A percentile compares a stretch with the other conserved stretches of the same genome.
Evolutionary conservation across 2,329 filamentous ascomycete genomes (phyloP).

Genomic region (Tolypocladium sp.): DNA sequence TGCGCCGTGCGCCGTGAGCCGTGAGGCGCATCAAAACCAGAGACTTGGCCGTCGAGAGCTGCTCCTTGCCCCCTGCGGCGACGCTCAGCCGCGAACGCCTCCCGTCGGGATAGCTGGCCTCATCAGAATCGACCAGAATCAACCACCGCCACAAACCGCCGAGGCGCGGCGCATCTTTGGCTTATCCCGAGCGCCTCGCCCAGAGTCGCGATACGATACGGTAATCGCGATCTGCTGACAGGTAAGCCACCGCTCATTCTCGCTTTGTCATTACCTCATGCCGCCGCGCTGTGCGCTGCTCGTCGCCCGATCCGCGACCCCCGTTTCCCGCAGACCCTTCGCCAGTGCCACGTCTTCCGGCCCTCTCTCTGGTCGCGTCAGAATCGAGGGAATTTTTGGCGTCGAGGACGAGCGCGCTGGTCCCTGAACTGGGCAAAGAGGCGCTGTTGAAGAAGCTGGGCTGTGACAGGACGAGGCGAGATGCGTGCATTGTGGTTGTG

Average conservation of each 20-base stretch:
- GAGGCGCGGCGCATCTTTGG: background rate
- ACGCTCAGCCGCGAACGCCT: background rate
- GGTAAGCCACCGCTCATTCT: background rate
- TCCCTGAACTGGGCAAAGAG: background rate
- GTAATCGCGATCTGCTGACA: background rate
- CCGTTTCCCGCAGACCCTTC: background rate
- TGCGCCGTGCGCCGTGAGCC: background rate
- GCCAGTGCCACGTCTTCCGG: background rate
- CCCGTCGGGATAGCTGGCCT: background rate
- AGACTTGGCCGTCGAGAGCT: background rate
- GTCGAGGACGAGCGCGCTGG: background rate
- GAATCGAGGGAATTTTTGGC: background rate
- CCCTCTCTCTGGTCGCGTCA: background rate
- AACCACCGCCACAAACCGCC: background rate
- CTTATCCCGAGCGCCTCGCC: background rate
- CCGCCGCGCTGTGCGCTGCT: background rate
- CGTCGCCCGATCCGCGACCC: background rate
- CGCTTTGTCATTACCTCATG: background rate
- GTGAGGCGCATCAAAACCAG: background rate
- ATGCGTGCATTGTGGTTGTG: background rate
- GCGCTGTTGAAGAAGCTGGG: background rate
- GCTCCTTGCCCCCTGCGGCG: background rate
- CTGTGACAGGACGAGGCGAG: background rate
- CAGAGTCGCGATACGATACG: background rate
- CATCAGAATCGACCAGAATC: background rate